Base-by-base conservation (phyloP, 1,284 basidiomycete species). In the Xerocomus minutiporus region DNA sequence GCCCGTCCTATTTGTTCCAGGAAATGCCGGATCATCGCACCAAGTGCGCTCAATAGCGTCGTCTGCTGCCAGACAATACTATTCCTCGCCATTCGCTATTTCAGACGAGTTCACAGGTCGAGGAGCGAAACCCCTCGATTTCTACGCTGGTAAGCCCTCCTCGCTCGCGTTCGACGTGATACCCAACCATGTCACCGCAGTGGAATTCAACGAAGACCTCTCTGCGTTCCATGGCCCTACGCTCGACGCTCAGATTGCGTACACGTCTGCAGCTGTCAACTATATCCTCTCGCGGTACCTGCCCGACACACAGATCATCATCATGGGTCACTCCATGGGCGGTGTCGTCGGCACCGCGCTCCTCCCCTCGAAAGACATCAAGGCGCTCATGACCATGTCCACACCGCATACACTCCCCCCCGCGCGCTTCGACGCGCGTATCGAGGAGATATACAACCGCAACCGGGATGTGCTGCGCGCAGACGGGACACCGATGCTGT, bases 281-380 rank as follows among this genome's bases (percentile, higher is more conserved):
- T 91, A 90, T 59, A 87, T 99, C 49, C 79, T 93, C 31, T 83
- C 83, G 0, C 73, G 83, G 28, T 98, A 98, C 66, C 82, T 82
- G 1, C 58, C 74, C 2, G 67, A 74, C 34, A 89, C 82, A 0
- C 62, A 73, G 29, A 82, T 98, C 45, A 82, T 89, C 32, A 68
- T 99, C 52, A 74, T 98, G 61, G 96, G 89, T 0, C 96, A 99
- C 67, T 98, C 95, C 12, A 99, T 99, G 97, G 97, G 97, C n/a
- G 97, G 97, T 2, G 75, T 97, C 41, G 93, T 96, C 6, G 93
- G 92, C 7, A 84, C 84, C 1, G 78, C 86, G 3, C 76, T 89
- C 11, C 77, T 93, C 13, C 81, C 84, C 2, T 80, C 81, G 8
- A 60, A 67, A 8, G 68, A 81, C 48, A 80, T 99, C 41, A 84